Evolutionary conservation across 2,329 filamentous ascomycete genomes (phyloP), one percentile per base, ranked within the genome.

Genomic region (Plenodomus tracheiphilus): DNA sequence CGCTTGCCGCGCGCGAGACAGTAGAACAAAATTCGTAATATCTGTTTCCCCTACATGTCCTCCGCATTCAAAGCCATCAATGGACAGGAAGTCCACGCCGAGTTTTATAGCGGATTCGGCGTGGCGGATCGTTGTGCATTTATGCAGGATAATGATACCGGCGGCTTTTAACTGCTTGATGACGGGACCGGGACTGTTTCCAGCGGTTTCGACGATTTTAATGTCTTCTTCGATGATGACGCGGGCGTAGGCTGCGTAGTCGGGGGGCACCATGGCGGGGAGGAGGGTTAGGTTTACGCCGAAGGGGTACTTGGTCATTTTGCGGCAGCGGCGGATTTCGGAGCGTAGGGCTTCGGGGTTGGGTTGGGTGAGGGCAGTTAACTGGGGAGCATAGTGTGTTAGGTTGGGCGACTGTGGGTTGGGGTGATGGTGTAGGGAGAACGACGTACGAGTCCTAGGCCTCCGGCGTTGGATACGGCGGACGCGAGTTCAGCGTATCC

Each of bases 51-150:
- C 89, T 46, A 94, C 89, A 77, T 94, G 89, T 59, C 85, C 94
- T 37, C 91, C 94, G 76, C 94, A 99, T 75, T 99, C 94, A 70
- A 99, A 97, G 37, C 94, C 94, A 70, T 99, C 94, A 63, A 99
- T 97, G 59, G 87, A 92, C 49, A 99, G 77, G 75, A 99, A 97
- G 74, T 99, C 94, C 4, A 97, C 94, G 56, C 94, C 94, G 34
- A 97, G 85, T 75, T 96, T 96, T 50, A 96, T 82, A 41, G 94
- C 94, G 58, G 88, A 91, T 73, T 91, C 84, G 17, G 94, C 94
- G 71, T 99, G 94, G 46, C 91, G 81, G 75, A 99, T 96, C 4
- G 91, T 95, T 8, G 94, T 99, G 80, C 94, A 97, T 78, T 99
- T 99, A 83, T 99, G 94, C 47, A 99, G 79, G 62, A 99, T 85